These are phyloP conservation scores for Podosphaera xanthii DNA, from an alignment of 2,329 filamentous ascomycete species.

Conservation along the genomic window DNA sequence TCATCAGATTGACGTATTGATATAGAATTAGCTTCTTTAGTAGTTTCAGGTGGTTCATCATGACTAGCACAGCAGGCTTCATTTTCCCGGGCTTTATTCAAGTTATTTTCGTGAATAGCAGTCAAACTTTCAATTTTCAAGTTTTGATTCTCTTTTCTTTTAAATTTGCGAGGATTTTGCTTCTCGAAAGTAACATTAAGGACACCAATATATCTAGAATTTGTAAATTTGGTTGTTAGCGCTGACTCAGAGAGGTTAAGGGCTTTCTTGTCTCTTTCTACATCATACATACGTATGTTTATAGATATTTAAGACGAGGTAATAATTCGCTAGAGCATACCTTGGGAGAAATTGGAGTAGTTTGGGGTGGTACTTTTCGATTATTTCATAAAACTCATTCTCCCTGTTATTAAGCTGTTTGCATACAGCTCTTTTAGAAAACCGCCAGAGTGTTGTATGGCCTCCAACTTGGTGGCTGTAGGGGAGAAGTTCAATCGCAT, in stretches of 20 bases:
- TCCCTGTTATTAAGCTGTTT: constrained; percentile 96
- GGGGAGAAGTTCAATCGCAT: constrained; percentile 86
- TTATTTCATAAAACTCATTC: constrained; percentile 95
- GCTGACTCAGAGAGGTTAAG: background rate
- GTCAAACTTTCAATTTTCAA: constrained; percentile 6
- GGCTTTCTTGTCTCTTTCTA: background rate
- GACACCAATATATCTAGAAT: constrained; percentile 72
- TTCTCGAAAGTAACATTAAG: constrained; percentile 91
- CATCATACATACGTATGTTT: background rate
- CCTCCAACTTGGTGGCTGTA: constrained; percentile 96
- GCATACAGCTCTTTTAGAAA: constrained; percentile 84
- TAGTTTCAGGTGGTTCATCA: constrained; percentile 11
- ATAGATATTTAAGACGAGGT: background rate
- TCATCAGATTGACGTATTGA: constrained; percentile 52
- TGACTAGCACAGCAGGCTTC: background rate
- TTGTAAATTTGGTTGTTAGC: constrained; percentile 10
- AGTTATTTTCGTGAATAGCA: constrained; percentile 5
- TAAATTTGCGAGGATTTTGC: constrained; percentile 41
- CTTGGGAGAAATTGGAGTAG: constrained; percentile 78
- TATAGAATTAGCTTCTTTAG: constrained; percentile 18
- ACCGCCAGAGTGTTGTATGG: constrained; percentile 88
- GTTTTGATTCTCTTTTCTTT: constrained; percentile 23
- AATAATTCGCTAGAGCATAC: constrained; percentile 20
- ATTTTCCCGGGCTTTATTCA: constrained; percentile 9
- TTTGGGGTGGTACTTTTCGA: constrained; percentile 76